Evolutionary conservation across 1,139 yeast genomes (phyloP).

Genomic region (Pichia sp.): DNA sequence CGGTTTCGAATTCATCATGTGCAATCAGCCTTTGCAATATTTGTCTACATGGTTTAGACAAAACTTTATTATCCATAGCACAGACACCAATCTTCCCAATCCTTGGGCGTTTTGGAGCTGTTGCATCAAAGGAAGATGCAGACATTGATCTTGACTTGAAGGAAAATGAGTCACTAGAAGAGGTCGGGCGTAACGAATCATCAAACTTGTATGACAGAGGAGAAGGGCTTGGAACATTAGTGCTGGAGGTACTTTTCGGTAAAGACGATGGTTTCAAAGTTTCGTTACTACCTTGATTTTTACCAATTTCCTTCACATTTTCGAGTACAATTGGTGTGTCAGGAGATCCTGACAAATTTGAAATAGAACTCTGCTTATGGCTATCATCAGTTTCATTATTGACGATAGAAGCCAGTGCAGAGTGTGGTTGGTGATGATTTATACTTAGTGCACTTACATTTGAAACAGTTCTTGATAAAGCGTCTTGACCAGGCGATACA

Average conservation of each 20-base stretch:
- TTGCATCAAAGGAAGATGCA: constrained; percentile 26
- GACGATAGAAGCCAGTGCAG: neutral
- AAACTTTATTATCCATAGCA: constrained; percentile 96
- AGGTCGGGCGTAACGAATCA: constrained; percentile 3
- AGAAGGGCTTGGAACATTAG: neutral
- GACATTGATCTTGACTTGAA: constrained; percentile 36
- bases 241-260: neutral
- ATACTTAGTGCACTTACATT: constrained; percentile 29
- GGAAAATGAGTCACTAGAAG: constrained; percentile 12
- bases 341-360: neutral
- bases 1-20: constrained; percentile 93
- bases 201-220: neutral
- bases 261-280: neutral
- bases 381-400: neutral
- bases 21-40: constrained; percentile 83
- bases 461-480: constrained; percentile 27
- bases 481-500: constrained; percentile 27
- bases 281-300: neutral
- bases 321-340: neutral
- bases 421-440: constrained; percentile 14
- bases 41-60: constrained; percentile 91
- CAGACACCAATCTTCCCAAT: constrained; percentile 96
- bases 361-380: neutral
- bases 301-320: neutral
- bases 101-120: constrained; percentile 51